Evolutionary conservation across 208 protist genomes (phyloP), one percentile per base, ranked within the genome.

Genomic region (Acanthamoeba royreba): DNA sequence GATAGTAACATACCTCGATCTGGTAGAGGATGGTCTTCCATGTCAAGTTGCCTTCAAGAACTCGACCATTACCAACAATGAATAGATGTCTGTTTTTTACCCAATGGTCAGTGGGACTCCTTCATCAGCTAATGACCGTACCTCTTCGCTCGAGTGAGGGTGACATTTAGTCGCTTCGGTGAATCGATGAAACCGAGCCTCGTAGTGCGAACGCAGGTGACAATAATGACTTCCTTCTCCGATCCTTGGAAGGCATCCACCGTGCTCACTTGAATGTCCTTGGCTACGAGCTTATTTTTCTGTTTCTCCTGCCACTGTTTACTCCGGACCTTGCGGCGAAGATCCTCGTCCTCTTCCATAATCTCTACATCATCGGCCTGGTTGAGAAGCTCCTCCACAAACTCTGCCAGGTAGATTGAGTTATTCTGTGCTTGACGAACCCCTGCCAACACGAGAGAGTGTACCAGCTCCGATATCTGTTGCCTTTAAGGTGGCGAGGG

Each of bases 201-300:
- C 15, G 69, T 46, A 3, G 97, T 97, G 45, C 96, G 93, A 4
- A 94, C 94, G 55, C 93, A 97, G 28, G 87, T 93, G 7, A 98
- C 35, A 22, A 98, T 89, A 22, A 97, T 95, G 3, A 98, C 87
- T 22, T 98, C 95, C 81, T 96, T 96, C 92, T 98, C 97, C 2
- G 96, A 96, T 1, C 97, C 97, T 88, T 98, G 96, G 86, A 98
- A 98, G 3, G 97, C 96, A 93, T 98, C 97, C 5, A 98, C 97
- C 17, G 97, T 98, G 28, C 95, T 96, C 42, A 98, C 95, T 47
- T 93, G 88, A 5, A 93, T 81, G 2, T 93, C 88, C 22, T 58
- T 47, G 49, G 88, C 88, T 31, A 93, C 88, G 4, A 81, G 63
- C 19, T 81, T 93, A 47, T 93, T 93, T 4, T 63, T 28, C n/a